phyloP scores from a whole-genome alignment of 2,329 filamentous ascomycete genomes.

The Hymenoscyphus albidus region DNA sequence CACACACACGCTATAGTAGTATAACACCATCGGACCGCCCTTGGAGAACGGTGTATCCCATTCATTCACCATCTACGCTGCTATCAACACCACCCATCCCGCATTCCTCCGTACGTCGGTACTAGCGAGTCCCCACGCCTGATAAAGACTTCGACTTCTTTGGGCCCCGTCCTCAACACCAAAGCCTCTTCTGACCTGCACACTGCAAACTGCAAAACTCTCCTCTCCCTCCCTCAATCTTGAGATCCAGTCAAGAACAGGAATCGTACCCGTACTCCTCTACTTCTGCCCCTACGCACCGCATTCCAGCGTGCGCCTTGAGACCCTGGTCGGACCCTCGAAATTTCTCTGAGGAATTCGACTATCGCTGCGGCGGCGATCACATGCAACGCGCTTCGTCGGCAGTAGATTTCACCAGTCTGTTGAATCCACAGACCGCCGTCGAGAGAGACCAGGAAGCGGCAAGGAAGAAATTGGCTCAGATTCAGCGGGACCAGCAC shows the following conservation, averaged over 20 bases:
- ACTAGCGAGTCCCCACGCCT: not conserved
- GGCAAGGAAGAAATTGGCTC: conserved; percentile 32
- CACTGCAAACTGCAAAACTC: not conserved
- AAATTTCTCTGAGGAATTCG: conserved; percentile 16
- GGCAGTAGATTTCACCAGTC: conserved; percentile 71
- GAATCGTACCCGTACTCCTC: not conserved
- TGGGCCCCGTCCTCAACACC: conserved; percentile 1
- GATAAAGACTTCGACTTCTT: conserved; percentile 3
- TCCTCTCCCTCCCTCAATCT: not conserved
- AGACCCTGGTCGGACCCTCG: not conserved
- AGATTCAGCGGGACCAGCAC: conserved; percentile 33
- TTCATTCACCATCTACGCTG: not conserved
- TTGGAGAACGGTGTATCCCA: too few species aligned
- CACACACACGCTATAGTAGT: not conserved
- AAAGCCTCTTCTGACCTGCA: not conserved
- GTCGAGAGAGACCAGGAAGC: conserved; percentile 35
- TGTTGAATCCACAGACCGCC: conserved; percentile 60
- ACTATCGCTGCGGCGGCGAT: conserved; percentile 43
- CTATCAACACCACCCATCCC: not conserved
- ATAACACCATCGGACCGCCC: not conserved
- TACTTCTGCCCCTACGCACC: not conserved
- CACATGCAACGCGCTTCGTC: conserved; percentile 74
- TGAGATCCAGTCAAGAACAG: not conserved
- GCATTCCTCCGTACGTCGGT: not conserved
- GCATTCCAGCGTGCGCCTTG: not conserved